phyloP scores from a whole-genome alignment of 108 stramenopile species.

The Bacterosira constricta region DNA sequence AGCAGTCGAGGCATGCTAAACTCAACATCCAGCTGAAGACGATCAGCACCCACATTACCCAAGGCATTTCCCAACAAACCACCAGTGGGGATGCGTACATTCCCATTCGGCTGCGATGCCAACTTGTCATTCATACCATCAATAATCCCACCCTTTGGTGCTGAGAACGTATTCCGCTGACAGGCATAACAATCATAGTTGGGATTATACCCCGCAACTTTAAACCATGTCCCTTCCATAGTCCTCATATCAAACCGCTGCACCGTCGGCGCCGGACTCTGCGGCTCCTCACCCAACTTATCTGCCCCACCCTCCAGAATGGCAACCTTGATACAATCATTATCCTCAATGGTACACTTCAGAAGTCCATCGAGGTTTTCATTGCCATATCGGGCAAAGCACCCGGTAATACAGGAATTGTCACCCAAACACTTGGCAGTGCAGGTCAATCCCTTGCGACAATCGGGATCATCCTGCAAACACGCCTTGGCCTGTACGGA shows the following conservation, averaged over 20 bases:
- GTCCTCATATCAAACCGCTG: constrained; percentile 75
- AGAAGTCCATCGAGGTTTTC: constrained; percentile 89
- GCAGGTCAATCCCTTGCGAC: constrained; percentile 92
- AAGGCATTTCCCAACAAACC: constrained; percentile 39
- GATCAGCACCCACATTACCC: constrained; percentile 42
- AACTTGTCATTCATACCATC: constrained; percentile 19
- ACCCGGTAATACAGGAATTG: constrained; percentile 94
- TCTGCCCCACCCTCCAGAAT: constrained; percentile 89
- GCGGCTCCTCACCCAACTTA: constrained; percentile 74
- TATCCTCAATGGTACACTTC: constrained; percentile 95
- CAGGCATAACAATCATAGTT: constrained; percentile 98
- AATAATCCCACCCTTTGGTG: constrained; percentile 41
- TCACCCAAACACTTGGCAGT: constrained; percentile 92
- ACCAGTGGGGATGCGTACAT: constrained; percentile 17
- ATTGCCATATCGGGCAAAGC: constrained; percentile 96
- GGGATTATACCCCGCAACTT: constrained; percentile 95
- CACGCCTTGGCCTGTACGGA: constrained; percentile 86
- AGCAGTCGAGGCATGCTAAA: constrained; percentile 91
- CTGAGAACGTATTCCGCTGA: constrained; percentile 93
- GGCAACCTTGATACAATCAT: constrained; percentile 97
- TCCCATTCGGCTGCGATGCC: background rate
- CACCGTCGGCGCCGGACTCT: constrained; percentile 80
- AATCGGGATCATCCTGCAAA: constrained; percentile 81
- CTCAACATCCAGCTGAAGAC: constrained; percentile 85
- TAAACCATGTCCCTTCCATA: constrained; percentile 96